Percentiles rank a stretch among this genome's conserved stretches.
These are phyloP conservation scores for Prunus dulcis DNA, from an alignment of 306 rosid genomes.

Conservation along the genomic window DNA sequence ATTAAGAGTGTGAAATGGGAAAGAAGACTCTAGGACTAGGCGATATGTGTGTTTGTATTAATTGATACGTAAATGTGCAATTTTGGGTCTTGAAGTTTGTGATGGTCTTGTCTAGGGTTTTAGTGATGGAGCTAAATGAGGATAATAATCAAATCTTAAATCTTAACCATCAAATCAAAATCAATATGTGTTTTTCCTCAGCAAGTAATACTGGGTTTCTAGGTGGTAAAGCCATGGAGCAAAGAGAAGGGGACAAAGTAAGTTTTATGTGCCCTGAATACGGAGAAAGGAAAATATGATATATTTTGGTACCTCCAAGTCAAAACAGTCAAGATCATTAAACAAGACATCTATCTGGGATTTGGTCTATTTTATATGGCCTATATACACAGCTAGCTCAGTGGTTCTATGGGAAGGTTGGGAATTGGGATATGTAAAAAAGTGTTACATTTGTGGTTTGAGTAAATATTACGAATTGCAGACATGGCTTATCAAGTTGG, in stretches of 20 bases:
- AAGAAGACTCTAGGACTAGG: background rate
- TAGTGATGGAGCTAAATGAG: conserved; percentile 8
- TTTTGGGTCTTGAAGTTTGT: conserved; percentile 29
- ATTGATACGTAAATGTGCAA: background rate
- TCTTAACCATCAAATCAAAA: conserved; percentile 61
- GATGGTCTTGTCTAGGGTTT: conserved; percentile 20
- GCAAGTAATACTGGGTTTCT: background rate
- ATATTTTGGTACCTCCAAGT: background rate
- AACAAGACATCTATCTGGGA: background rate
- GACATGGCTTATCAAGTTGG: no score
- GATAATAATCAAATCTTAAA: conserved; percentile 17
- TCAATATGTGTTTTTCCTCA: conserved; percentile 24
- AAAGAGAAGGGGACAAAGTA: conserved; percentile 25
- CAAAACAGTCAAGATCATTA: conserved; percentile 5
- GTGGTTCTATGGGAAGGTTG: background rate
- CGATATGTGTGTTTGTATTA: background rate
- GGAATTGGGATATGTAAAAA: background rate
- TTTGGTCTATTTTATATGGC: background rate
- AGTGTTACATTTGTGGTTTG: background rate
- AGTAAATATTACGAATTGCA: background rate
- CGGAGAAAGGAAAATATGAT: conserved; percentile 15
- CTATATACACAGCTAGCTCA: background rate
- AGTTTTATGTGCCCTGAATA: conserved; percentile 31
- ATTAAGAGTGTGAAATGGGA: background rate
- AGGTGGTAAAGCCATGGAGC: background rate